Percentiles rank a stretch among this genome's conserved stretches.
Evolutionary conservation across 192 early-diverging fungal genomes (phyloP).

Genomic region (Allomyces macrogynus): DNA sequence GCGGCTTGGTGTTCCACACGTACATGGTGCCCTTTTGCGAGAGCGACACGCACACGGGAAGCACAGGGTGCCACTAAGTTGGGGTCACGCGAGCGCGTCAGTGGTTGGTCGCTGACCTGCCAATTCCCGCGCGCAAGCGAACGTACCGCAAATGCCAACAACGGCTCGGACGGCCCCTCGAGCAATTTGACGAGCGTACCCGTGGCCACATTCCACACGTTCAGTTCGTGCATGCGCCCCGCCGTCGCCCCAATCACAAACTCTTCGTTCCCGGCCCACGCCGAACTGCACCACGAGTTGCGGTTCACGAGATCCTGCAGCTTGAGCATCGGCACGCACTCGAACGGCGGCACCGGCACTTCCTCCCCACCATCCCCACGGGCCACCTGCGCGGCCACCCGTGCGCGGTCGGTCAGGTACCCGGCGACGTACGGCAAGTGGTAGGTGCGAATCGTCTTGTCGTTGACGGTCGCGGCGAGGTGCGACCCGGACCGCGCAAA

Average conservation of each 20-base stretch:
- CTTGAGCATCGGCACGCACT: conserved; percentile 25
- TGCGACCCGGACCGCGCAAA: not conserved
- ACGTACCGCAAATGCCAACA: conserved; percentile 57
- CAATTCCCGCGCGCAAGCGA: not conserved
- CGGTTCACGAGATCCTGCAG: conserved; percentile 81
- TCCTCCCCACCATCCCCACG: not conserved
- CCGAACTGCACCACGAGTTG: conserved; percentile 71
- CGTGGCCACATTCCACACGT: conserved; percentile 71
- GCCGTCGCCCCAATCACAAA: conserved; percentile 63
- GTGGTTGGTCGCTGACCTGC: not conserved
- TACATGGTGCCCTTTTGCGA: conserved; percentile 64
- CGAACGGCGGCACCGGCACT: not conserved
- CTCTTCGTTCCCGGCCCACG: conserved; percentile 69
- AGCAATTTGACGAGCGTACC: conserved; percentile 75
- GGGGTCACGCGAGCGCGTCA: not conserved
- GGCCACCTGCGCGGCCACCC: not conserved
- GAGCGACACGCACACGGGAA: conserved; percentile 65
- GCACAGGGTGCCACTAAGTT: conserved; percentile 61
- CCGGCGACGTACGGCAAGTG: not conserved
- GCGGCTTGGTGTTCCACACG: conserved; percentile 60
- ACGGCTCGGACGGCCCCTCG: conserved; percentile 64
- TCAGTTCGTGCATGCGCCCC: conserved; percentile 56
- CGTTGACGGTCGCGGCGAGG: not conserved
- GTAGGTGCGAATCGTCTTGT: not conserved
- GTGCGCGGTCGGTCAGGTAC: not conserved